Evolutionary conservation across 2,329 filamentous ascomycete species (phyloP), one percentile per base, ranked within the genome.

Genomic region (Talaromyces sp.): DNA sequence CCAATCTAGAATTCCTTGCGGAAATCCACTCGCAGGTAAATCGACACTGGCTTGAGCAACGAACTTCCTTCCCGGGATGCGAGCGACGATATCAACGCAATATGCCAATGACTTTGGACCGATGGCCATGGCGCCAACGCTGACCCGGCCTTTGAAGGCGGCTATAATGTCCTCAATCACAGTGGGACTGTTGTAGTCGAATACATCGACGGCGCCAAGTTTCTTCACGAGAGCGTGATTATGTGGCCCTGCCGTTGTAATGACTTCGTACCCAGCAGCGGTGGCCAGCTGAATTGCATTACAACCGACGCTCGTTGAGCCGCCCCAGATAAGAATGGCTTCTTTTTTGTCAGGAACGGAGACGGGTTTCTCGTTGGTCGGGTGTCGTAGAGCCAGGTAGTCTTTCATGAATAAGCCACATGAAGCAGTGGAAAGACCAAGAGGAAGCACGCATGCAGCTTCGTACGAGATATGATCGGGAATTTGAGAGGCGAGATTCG

Each of bases 321-420:
- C 85, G n/a, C 84, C 84, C 81, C 83, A 86, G 14, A 86, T 71
- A 5, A 86, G 68, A 0, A 82, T 10, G 14, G 33, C n/a, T 35
- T 60, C 39, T 49, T 45, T 37, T 43, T 59, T 52, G 41, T 54
- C 39, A 19, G 52, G 31, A 24, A 22, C 19, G 5, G 37, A 19
- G 6, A 22, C 19, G 24, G 50, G 37, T 2, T 45, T 43, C 24
- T 56, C 43, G 43, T 43, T 19, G 19, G 62, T 58, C 47, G 62
- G 62, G n/a, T 60, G 27, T 11, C 31, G 60, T 3, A 74, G 65
- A 5, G 54, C 69, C 3, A 72, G 62, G 3, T 67, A 60, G 3
- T 69, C 69, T 35, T 71, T 67, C 41, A 71, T 63, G 58, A 73
- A 75, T n/a, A 74, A 47, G 13, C 69, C 71, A 16, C 52, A 60